Conservation (phyloP, 2,329 filamentous ascomycete genomes). For the Davidsoniella neocaledoniae region DNA sequence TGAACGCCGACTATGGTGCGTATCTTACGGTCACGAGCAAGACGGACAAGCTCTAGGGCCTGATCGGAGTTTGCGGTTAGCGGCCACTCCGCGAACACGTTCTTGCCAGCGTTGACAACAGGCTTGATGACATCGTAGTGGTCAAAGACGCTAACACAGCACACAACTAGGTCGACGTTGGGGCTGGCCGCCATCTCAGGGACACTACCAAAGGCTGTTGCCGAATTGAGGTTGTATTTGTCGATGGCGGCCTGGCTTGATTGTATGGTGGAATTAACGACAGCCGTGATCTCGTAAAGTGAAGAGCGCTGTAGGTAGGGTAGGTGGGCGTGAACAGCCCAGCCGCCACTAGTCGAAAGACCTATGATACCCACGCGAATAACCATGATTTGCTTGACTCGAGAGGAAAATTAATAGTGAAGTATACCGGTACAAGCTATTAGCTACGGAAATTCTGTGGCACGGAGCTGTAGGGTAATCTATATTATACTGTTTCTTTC, state of each 20-base stretch:
- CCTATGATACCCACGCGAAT: no score
- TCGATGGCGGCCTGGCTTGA: conserved; percentile 28
- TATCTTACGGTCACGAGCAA: conserved; percentile 20
- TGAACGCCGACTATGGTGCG: conserved; percentile 34
- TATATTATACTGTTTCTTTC: no score
- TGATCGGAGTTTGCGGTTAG: conserved; percentile 27
- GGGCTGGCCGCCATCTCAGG: conserved; percentile 28
- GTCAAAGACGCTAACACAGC: conserved; percentile 34
- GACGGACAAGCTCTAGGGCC: conserved; percentile 24
- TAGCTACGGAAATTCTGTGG: no score
- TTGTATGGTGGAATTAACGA: conserved; percentile 32
- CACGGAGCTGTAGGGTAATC: no score
- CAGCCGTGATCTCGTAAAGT: conserved; percentile 32
- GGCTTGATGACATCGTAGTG: conserved; percentile 31
- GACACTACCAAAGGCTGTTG: conserved; percentile 32
- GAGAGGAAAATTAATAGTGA: no score
- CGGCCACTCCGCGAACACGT: conserved; percentile 41
- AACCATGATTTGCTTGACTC: no score
- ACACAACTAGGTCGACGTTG: conserved; percentile 37
- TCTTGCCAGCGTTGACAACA: conserved; percentile 33
- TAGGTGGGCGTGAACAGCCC: conserved; percentile 19
- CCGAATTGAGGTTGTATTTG: conserved; percentile 24
- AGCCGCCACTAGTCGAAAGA: no score
- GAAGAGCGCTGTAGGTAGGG: conserved; percentile 26
- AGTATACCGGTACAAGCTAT: no score